phyloP scores from a whole-genome alignment of 345 rosid genomes.

The Populus davidiana region DNA sequence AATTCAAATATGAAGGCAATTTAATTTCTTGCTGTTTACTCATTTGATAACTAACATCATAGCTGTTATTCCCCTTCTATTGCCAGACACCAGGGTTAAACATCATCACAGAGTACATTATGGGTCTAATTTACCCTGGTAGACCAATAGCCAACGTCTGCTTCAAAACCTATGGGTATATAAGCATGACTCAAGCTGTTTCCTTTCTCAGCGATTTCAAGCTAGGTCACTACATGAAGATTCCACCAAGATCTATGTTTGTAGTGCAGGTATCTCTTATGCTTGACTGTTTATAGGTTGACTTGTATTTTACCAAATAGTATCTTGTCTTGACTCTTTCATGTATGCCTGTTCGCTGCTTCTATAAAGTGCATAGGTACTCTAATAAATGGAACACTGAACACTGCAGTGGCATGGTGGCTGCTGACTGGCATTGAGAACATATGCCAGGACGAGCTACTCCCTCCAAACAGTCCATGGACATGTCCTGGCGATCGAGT shows the following conservation, averaged over 20 bases:
- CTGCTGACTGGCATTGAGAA: slow-evolving; percentile 42
- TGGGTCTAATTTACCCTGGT: slow-evolving; percentile 56
- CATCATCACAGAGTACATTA: slow-evolving; percentile 55
- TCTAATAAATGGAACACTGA: slow-evolving; percentile 48
- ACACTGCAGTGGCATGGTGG: slow-evolving; percentile 51
- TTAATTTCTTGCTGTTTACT: background rate
- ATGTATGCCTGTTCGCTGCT: background rate
- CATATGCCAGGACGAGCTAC: slow-evolving; percentile 48
- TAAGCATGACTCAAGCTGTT: slow-evolving; percentile 20
- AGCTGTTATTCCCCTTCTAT: background rate
- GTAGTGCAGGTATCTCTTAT: slow-evolving; percentile 9
- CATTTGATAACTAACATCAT: background rate
- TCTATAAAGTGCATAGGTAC: slow-evolving; percentile 41
- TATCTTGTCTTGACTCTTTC: background rate
- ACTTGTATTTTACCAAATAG: background rate
- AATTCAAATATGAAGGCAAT: too few species aligned
- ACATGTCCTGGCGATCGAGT: slow-evolving; percentile 55
- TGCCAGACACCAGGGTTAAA: slow-evolving; percentile 52
- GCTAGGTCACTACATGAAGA: slow-evolving; percentile 20
- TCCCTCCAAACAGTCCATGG: slow-evolving; percentile 61
- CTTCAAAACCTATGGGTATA: slow-evolving; percentile 19
- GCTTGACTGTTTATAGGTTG: background rate
- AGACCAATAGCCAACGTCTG: slow-evolving; percentile 59
- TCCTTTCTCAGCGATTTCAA: slow-evolving; percentile 17
- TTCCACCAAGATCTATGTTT: slow-evolving; percentile 20